Evolutionary conservation across 306 rosid species (phyloP).

Genomic region (Biancaea sappan): DNA sequence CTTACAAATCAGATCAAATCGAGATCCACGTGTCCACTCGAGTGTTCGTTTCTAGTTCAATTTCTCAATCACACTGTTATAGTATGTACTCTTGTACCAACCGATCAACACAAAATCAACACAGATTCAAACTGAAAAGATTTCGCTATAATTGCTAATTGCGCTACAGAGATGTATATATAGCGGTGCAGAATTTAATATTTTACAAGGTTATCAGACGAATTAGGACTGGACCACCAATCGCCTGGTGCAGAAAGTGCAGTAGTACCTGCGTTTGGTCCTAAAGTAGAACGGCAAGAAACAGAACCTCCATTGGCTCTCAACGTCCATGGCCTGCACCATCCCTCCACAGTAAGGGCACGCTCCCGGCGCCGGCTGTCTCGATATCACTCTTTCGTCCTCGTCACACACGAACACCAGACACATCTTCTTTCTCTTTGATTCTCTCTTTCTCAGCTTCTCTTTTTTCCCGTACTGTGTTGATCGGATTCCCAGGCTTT

Average conservation of each 20-base stretch:
- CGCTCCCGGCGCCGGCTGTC: constrained; percentile 74
- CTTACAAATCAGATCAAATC: no score
- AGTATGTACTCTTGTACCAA: no score
- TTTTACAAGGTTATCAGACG: no score
- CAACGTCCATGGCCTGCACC: constrained; percentile 70
- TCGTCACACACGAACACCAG: constrained; percentile 83
- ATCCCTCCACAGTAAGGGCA: constrained; percentile 85
- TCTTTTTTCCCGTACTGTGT: neutral
- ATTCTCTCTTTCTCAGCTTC: no score
- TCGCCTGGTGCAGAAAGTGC: constrained; percentile 53
- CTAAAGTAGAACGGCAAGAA: constrained; percentile 64
- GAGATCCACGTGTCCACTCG: no score
- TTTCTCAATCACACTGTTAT: no score
- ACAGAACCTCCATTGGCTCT: constrained; percentile 72
- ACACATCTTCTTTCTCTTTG: constrained; percentile 64
- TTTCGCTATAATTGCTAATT: no score
- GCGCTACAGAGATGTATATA: no score
- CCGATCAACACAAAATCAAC: no score
- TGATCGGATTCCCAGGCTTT: neutral
- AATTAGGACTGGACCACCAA: constrained; percentile 52
- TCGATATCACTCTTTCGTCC: constrained; percentile 62
- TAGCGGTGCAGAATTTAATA: no score
- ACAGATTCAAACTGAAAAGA: no score
- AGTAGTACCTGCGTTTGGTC: constrained; percentile 66
- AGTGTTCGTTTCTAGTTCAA: no score